phyloP scores from a whole-genome alignment of 257 asterid species.

The Coffea canephora region DNA sequence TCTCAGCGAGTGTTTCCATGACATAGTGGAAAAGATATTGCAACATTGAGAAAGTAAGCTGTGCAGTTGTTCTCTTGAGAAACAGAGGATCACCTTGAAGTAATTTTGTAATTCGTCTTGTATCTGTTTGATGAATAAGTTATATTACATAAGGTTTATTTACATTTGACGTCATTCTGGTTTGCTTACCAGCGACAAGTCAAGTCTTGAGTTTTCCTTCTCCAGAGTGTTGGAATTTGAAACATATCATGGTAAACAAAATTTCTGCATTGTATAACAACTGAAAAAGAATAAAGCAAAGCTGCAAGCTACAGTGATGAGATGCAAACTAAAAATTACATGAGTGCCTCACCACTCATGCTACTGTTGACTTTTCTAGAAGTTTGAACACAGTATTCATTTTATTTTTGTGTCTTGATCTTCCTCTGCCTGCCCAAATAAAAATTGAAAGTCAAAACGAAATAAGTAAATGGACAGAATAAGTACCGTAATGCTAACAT shows the following conservation, averaged over 20 bases:
- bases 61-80: neutral
- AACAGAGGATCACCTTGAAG: neutral
- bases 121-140: neutral
- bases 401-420: slow-evolving; percentile 7
- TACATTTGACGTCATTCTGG: neutral
- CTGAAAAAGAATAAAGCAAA: neutral
- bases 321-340: neutral
- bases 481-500: neutral
- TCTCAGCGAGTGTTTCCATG: neutral
- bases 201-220: neutral
- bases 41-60: neutral
- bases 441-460: neutral
- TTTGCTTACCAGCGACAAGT: neutral
- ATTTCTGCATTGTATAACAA: neutral
- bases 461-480: neutral
- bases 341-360: slow-evolving; percentile 58
- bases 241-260: neutral
- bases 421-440: neutral
- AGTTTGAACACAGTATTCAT: slow-evolving; percentile 4
- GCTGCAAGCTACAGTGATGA: neutral
- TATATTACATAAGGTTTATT: neutral
- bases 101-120: neutral
- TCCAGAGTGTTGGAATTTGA: neutral
- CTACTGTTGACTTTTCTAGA: slow-evolving; percentile 35
- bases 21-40: neutral